Base-by-base conservation (phyloP, 768 basidiomycete genomes). In the Boletus huronensis region DNA sequence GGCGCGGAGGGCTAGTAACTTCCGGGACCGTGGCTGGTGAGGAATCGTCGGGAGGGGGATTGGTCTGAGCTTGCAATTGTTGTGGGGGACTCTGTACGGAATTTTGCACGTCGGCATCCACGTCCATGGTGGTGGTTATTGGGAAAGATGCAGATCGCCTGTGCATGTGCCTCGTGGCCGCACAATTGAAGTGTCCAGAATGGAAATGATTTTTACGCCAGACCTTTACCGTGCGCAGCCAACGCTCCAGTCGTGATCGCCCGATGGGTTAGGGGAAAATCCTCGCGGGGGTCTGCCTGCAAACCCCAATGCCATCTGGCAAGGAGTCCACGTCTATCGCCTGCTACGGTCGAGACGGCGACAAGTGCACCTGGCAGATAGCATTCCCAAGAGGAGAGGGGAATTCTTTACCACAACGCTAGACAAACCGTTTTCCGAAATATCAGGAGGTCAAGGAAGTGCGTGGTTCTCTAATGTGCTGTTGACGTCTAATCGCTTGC, bases 81-180 rank as follows among this genome's bases (percentile, higher is more conserved):
- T 45, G 57, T 13, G 40, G 44, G 38, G 34, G 14, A n/a, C 0
- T 34, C 36, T 31, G 51, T 40, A 36, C 3, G 0, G 14, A 2
- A 7, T 41, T 19, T 6, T 43, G 43, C 3, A 25, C 16, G 40
- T 34, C 28, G n/a, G 23, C 14, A 16, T 25, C 5, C 9, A 28
- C 3, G 23, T 48, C 40, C 47, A 52, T 64, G 63, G 53, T 61
- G 63, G 63, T 63, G 59, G 62, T 53, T 29, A 47, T n/a, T 26
- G 50, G 49, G 50, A 16, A 54, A 54, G 50, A 29, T 26, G n/a
- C 7, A 21, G 3, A 31, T 46, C 34, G 50, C 45, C 19, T 17
- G 3, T 23, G 50, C 45, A 16, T 17, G 3, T 23, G 26, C 31
- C 46, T 25, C 5, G 25, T 6, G 41, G 36, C n/a, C n/a, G n/a